Evolutionary conservation across 2,329 filamentous ascomycete genomes (phyloP).

Genomic region (Neonectria neomacrospora): DNA sequence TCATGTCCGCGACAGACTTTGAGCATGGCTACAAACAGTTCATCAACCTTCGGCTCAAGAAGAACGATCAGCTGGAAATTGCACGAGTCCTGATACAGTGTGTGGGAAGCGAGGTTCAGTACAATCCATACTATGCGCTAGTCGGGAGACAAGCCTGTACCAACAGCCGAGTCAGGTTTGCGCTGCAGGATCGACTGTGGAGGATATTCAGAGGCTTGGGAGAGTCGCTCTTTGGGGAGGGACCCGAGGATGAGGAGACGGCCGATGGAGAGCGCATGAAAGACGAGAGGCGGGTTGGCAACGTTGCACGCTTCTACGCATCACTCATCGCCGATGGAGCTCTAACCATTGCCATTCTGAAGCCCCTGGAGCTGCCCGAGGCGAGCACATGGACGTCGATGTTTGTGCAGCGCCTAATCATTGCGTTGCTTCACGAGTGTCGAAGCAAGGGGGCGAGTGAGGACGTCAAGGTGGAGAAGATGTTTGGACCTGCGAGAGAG

Average conservation of each 20-base stretch:
- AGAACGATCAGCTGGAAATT: conserved; percentile 86
- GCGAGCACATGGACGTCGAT: conserved; percentile 79
- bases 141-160: conserved; percentile 81
- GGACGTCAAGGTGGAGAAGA: conserved; percentile 68
- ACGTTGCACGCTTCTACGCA: conserved; percentile 66
- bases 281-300: conserved; percentile 62
- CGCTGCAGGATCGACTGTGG: conserved; percentile 89
- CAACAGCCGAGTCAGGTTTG: conserved; percentile 80
- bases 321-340: conserved; percentile 59
- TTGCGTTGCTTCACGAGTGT: conserved; percentile 77
- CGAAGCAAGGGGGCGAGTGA: conserved; percentile 58
- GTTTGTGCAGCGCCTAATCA: conserved; percentile 84
- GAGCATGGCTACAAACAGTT: conserved; percentile 85
- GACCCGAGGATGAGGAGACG: conserved; percentile 66
- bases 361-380: conserved; percentile 81
- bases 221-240: conserved; percentile 78
- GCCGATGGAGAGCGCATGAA: conserved; percentile 58
- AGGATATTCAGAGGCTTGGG: conserved; percentile 86
- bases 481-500: conserved; percentile 73
- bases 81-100: conserved; percentile 90
- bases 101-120: conserved; percentile 80
- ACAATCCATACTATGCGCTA: conserved; percentile 94
- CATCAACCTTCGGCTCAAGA: conserved; percentile 85
- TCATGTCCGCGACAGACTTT: conserved; percentile 86
- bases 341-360: conserved; percentile 63